A percentile compares a stretch with the other conserved stretches of the same genome.
Conservation (phyloP, 73 alveolate genomes). For the Uronychia setigera region DNA sequence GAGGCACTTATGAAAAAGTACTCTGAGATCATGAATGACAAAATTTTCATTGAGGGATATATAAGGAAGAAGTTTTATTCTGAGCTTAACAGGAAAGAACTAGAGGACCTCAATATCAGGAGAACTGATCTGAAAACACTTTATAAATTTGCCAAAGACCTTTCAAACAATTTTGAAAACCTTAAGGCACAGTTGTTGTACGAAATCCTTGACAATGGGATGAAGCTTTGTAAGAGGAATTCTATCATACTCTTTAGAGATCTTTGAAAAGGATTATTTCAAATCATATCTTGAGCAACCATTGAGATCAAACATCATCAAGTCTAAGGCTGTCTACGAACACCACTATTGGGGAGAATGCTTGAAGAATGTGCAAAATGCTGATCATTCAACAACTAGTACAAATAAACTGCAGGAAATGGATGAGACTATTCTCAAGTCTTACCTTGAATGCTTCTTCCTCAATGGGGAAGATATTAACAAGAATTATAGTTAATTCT, state of each 20-base stretch:
- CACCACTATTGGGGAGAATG: conserved; percentile 16
- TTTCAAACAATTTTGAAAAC: background rate
- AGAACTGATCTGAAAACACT: background rate
- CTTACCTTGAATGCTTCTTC: conserved; percentile 20
- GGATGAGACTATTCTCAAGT: conserved; percentile 7
- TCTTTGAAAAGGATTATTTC: conserved; percentile 10
- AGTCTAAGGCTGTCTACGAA: background rate
- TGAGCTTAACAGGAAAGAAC: background rate
- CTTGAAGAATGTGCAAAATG: background rate
- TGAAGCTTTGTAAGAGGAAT: conserved; percentile 4
- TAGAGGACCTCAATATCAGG: background rate
- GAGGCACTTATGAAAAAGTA: background rate
- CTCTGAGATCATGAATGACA: background rate
- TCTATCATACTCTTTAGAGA: background rate
- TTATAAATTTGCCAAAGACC: background rate
- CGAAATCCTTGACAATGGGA: conserved; percentile 33
- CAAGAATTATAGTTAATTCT: background rate
- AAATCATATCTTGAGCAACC: conserved; percentile 18
- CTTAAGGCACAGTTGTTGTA: conserved; percentile 5
- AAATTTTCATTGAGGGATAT: background rate
- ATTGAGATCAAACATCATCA: conserved; percentile 7
- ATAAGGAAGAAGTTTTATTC: background rate
- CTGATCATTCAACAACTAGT: background rate
- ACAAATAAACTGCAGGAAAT: background rate
- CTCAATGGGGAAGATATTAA: background rate